Evolutionary conservation across 805 yeast species (phyloP), one percentile per base, ranked within the genome.

Genomic region (Kodamaea sagamina): DNA sequence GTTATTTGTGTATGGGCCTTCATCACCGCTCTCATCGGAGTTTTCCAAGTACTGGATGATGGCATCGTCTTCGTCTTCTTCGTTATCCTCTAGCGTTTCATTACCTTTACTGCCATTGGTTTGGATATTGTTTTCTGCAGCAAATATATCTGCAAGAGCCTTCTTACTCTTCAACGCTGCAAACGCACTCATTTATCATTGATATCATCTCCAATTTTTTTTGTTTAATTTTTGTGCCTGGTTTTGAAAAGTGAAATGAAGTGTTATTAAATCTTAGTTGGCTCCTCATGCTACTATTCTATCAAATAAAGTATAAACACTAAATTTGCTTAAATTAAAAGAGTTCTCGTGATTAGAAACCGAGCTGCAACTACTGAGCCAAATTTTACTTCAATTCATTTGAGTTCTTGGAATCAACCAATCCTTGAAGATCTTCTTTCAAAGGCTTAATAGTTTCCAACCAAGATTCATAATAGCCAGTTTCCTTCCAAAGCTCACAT

Each of bases 131-230:
- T 28, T 12, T 19, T 28, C 39, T 11, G 18, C 34, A 13, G 21
- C 12, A 22, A 41, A 41, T 13, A 41, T 35, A 6, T 35, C 36
- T 6, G 16, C 6, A n/a, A 35, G 13, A 6, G 39, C 8, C 17
- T 28, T 36, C 12, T 35, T 41, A 4, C 32, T 32, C 24, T 41
- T 41, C 6, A 41, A 21, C 4, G 44, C 44, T 25, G 44, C 44
- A 27, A 41, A 41, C 13, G 44, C 44, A 36, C 44, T 41, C 44
- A 41, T 41, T 9, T 12, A 22, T 12, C 8, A 15, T 21, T 10
- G 5, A 9, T 12, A 19, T 32, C 26, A 5, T 16, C 11, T 21
- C 10, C 41, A 29, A 28, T 37, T 37, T 37, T 37, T 37, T 27
- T 19, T 32, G 16, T 6, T 21, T 21, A 6, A 21, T 21, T 21